phyloP scores from a whole-genome alignment of 2,329 filamentous ascomycete species.

The Xylaria sp. region DNA sequence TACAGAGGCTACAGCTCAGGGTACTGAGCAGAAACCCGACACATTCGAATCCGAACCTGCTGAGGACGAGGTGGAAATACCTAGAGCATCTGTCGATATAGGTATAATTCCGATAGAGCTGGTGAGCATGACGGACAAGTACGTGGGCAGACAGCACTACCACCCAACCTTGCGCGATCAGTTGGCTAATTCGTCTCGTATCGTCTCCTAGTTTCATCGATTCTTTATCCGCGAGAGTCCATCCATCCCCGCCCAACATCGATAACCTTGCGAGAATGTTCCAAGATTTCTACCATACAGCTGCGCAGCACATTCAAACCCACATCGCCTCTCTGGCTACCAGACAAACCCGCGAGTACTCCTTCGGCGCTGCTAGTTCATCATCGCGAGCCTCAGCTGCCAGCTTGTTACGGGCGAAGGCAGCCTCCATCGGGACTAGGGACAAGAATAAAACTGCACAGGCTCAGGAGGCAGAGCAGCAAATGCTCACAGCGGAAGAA shows the following conservation, averaged over 20 bases:
- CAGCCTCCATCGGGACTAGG: constrained; percentile 64
- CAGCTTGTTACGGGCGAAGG: constrained; percentile 67
- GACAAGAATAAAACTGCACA: constrained; percentile 59
- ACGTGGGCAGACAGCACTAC: constrained; percentile 42
- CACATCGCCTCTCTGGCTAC: constrained; percentile 85
- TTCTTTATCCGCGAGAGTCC: constrained; percentile 85
- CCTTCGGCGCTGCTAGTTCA: constrained; percentile 65
- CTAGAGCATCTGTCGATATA: constrained; percentile 73
- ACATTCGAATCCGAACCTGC: constrained; percentile 62
- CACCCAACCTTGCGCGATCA: constrained; percentile 19
- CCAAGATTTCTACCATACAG: constrained; percentile 90
- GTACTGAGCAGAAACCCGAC: constrained; percentile 53
- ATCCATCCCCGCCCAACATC: constrained; percentile 83
- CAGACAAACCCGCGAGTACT: constrained; percentile 75
- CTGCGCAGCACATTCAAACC: constrained; percentile 84
- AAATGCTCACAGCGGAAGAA: constrained; percentile 92
- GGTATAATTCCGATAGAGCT: constrained; percentile 96
- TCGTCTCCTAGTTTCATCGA: constrained; percentile 79
- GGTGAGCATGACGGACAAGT: constrained; percentile 89
- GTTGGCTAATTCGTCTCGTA: constrained; percentile 40
- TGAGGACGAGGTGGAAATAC: constrained; percentile 59
- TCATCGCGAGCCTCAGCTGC: constrained; percentile 67
- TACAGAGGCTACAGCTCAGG: constrained; percentile 45
- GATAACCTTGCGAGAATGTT: constrained; percentile 87
- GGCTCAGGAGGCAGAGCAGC: constrained; percentile 67